Percentiles rank a stretch among this genome's conserved stretches.
Conservation (phyloP, 306 rosid species). For the Macrotyloma uniflorum region DNA sequence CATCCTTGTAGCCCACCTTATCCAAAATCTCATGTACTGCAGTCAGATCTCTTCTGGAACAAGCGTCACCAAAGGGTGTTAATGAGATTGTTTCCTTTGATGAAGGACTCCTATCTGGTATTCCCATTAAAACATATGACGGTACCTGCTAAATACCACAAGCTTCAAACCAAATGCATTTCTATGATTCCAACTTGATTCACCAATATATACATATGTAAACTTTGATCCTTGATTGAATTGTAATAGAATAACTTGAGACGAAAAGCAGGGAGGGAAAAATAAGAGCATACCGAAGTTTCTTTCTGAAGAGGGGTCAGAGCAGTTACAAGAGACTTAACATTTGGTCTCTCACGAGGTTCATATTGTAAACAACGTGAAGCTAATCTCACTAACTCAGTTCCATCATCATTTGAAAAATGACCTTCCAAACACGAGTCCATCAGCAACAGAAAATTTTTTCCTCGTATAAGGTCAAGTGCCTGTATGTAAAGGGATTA, state of each 20-base stretch:
- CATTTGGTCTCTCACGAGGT: slow-evolving; percentile 90
- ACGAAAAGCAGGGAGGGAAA: slow-evolving; percentile 2
- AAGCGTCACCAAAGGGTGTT: slow-evolving; percentile 92
- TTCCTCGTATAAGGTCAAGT: slow-evolving; percentile 79
- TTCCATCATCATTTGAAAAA: slow-evolving; percentile 87
- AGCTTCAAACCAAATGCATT: slow-evolving; percentile 37
- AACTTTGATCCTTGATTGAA: slow-evolving; percentile 22
- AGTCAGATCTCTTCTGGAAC: slow-evolving; percentile 89
- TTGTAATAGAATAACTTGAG: slow-evolving; percentile 11
- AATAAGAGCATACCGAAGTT: slow-evolving; percentile 59
- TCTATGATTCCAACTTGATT: slow-evolving; percentile 20
- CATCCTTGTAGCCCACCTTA: slow-evolving; percentile 88
- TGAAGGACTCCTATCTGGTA: slow-evolving; percentile 60
- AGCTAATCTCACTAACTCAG: slow-evolving; percentile 83
- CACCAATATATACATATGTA: slow-evolving; percentile 36
- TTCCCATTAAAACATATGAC: slow-evolving; percentile 74
- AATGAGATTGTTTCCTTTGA: slow-evolving; percentile 63
- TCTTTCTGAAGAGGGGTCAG: slow-evolving; percentile 85
- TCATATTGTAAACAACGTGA: slow-evolving; percentile 86
- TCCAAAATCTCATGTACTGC: slow-evolving; percentile 93
- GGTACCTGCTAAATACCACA: slow-evolving; percentile 63
- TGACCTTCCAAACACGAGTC: slow-evolving; percentile 89
- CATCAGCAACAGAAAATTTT: slow-evolving; percentile 72
- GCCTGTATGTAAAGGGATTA: slow-evolving; percentile 58
- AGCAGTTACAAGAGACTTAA: slow-evolving; percentile 78